These are phyloP conservation scores for Trametes maxima DNA, from an alignment of 768 basidiomycete species.

Conservation along the genomic window DNA sequence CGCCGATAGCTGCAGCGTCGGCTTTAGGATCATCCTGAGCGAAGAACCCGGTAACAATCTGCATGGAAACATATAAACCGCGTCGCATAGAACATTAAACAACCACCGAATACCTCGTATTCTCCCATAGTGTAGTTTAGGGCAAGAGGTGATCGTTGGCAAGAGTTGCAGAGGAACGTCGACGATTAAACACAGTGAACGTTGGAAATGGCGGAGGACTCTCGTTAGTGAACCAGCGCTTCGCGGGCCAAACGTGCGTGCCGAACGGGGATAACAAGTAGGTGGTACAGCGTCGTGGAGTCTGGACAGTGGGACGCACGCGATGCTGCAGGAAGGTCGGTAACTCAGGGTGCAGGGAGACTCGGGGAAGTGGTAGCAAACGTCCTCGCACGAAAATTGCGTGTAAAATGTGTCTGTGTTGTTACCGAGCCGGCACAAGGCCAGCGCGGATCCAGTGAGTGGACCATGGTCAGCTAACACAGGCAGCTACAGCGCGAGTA, in stretches of 20 bases:
- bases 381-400: not conserved
- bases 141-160: too few species aligned
- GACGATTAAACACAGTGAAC: too few species aligned
- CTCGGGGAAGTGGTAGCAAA: too few species aligned
- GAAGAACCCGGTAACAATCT: slow-evolving; percentile 45
- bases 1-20: slow-evolving; percentile 31
- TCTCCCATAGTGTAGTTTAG: not conserved
- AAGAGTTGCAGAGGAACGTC: too few species aligned
- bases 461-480: slow-evolving; percentile 17
- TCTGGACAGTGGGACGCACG: too few species aligned
- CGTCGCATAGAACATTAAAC: not conserved
- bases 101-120: not conserved
- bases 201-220: too few species aligned
- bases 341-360: too few species aligned
- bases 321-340: too few species aligned
- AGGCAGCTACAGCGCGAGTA: slow-evolving; percentile 8
- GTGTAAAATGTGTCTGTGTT: not conserved
- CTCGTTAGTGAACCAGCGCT: too few species aligned
- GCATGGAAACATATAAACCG: not conserved
- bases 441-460: not conserved
- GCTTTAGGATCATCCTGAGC: slow-evolving; percentile 41
- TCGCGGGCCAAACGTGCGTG: too few species aligned
- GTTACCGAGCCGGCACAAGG: slow-evolving; percentile 6
- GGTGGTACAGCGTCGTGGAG: too few species aligned
- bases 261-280: too few species aligned